phyloP scores from a whole-genome alignment of 2,329 filamentous ascomycete species.

The Trichoderma lentiforme region DNA sequence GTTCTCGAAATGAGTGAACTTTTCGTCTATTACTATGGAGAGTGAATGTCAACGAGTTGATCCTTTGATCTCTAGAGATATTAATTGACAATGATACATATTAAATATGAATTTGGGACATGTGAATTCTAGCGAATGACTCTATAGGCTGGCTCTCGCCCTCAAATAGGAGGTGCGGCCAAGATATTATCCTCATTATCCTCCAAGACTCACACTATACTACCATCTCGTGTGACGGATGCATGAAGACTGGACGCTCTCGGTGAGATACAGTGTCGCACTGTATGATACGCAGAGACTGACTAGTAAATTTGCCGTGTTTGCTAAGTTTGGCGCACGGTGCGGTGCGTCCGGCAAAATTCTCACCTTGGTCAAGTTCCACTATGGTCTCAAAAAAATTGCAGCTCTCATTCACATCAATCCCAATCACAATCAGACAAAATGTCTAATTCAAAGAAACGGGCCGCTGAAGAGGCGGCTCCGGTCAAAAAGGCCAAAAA shows the following conservation, averaged over 20 bases:
- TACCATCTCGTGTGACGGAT: background rate
- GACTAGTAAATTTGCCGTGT: background rate
- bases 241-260: background rate
- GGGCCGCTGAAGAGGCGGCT: slow-evolving; percentile 49
- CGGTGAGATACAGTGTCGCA: slow-evolving; percentile 1
- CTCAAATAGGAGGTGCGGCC: background rate
- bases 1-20: background rate
- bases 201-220: background rate
- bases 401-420: background rate
- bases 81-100: background rate
- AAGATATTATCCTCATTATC: background rate
- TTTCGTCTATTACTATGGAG: background rate
- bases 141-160: background rate
- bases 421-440: background rate
- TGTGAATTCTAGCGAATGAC: background rate
- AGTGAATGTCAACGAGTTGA: background rate
- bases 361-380: slow-evolving; percentile 13
- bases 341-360: slow-evolving; percentile 4
- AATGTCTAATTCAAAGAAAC: slow-evolving; percentile 51
- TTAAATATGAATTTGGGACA: background rate
- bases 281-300: background rate
- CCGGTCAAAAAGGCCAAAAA: slow-evolving; percentile 47
- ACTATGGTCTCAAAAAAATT: background rate
- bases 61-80: background rate
- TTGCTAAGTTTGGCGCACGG: background rate